Base-by-base conservation (phyloP, 2,329 filamentous ascomycete genomes). In the Sarocladium kiliense region DNA sequence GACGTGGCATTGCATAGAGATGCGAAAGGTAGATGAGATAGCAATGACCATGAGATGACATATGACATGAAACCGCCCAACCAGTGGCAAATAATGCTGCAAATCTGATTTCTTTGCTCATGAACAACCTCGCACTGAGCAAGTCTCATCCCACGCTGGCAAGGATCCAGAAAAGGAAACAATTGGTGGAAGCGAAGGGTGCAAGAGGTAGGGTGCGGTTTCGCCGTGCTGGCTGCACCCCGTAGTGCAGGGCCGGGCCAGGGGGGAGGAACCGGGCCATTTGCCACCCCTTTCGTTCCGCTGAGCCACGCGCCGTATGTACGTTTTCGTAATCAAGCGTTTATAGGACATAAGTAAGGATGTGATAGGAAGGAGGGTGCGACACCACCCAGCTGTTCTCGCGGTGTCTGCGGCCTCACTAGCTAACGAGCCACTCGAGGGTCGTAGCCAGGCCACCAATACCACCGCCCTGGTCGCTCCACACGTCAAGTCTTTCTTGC, bases 391-490 rank as follows among this genome's bases (percentile, higher is more conserved):
- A 16, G 36, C 36, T 39, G 12, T 5, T 32, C 7, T 32, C 7
- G 12, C 30, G 30, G 30, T 32, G 30, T 12, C 12, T 32, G 37
- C 41, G 23, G n/a, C 49, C 21, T 25, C 9, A 12, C 34, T 54
- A 53, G 50, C 37, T 57, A 16, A 57, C 41, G 2, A 59, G 47
- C 58, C 58, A 59, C 9, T 45, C 42, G 9, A 59, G 30, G 18
- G 53, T 19, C 1, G 37, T 23, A 16, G 56, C 56, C 34, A 59
- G 34, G 37, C 57, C 54, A 23, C 37, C 54, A 16, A 59, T 54
- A 10, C 58, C 58, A 2, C 37, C 58, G 16, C 58, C 58, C 27
- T 59, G 56, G 37, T 59, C 58, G 26, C 56, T 56, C 58, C 58
- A 59, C 9, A 54, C 51, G 19, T 58, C 56, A 30, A 59, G 53